Evolutionary conservation across 2,329 filamentous ascomycete genomes (phyloP).

Genomic region (Corinectria fuckeliana): DNA sequence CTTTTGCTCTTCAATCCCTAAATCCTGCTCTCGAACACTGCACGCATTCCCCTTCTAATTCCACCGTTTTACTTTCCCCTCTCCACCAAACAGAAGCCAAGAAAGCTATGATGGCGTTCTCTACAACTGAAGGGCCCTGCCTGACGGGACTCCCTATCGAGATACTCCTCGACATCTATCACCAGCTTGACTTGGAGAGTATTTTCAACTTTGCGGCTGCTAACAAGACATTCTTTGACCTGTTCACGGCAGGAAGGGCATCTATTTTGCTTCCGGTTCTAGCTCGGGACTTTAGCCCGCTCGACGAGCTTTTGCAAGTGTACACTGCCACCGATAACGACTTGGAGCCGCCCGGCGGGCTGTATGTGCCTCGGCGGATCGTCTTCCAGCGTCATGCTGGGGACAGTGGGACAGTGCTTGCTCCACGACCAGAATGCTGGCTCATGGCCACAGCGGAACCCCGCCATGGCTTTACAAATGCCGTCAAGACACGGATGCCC

Average conservation of each 20-base stretch:
- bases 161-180: conserved; percentile 56
- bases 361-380: conserved; percentile 48
- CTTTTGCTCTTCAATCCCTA: not conserved
- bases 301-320: conserved; percentile 55
- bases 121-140: conserved; percentile 17
- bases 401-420: conserved; percentile 40
- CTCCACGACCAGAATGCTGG: conserved; percentile 21
- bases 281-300: conserved; percentile 50
- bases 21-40: not conserved
- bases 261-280: conserved; percentile 53
- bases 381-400: conserved; percentile 47
- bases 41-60: not conserved
- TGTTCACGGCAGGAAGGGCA: conserved; percentile 51
- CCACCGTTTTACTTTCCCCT: not conserved
- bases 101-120: conserved; percentile 25
- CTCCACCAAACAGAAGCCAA: not conserved
- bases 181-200: conserved; percentile 50
- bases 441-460: not conserved
- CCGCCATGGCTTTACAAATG: conserved; percentile 28
- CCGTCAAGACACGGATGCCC: conserved; percentile 31
- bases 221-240: conserved; percentile 46
- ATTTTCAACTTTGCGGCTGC: conserved; percentile 48
- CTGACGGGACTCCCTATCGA: conserved; percentile 52
- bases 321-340: conserved; percentile 52
- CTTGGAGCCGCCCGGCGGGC: conserved; percentile 38